A percentile compares a stretch with the other conserved stretches of the same genome.
Evolutionary conservation across 768 basidiomycete species (phyloP).

Genomic region (Russula brevipes): DNA sequence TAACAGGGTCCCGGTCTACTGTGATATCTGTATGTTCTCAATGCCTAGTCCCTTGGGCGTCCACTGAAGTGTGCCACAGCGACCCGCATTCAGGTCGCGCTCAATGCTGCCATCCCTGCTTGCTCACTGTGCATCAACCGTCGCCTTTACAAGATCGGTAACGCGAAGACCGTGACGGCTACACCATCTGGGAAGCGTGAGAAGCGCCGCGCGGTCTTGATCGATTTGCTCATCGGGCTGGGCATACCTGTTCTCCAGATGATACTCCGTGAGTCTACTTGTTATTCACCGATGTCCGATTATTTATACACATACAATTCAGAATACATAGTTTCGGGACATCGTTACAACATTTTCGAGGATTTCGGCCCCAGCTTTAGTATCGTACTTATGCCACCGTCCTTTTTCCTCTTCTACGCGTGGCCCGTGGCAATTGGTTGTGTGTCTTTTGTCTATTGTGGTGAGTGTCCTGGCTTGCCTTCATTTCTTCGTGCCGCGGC

Average conservation of each 20-base stretch:
- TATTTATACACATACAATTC: not conserved
- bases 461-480: conserved; percentile 28
- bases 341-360: conserved; percentile 48
- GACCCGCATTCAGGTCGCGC: conserved; percentile 35
- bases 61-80: conserved; percentile 29
- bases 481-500: not conserved
- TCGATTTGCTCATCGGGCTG: conserved; percentile 34
- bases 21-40: conserved; percentile 47
- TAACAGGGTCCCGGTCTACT: conserved; percentile 45
- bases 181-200: conserved; percentile 25
- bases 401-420: conserved; percentile 32
- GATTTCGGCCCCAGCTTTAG: conserved; percentile 43
- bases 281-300: not conserved
- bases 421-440: conserved; percentile 24
- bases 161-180: conserved; percentile 32
- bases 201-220: conserved; percentile 30
- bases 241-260: conserved; percentile 20
- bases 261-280: conserved; percentile 7
- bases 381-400: conserved; percentile 32
- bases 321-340: conserved; percentile 24
- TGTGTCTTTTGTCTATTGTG: conserved; percentile 12
- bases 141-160: conserved; percentile 43
- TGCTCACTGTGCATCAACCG: conserved; percentile 45
- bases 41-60: no score
- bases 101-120: conserved; percentile 36